phyloP scores from a whole-genome alignment of 2,329 filamentous ascomycete species.

The Microsporum canis region DNA sequence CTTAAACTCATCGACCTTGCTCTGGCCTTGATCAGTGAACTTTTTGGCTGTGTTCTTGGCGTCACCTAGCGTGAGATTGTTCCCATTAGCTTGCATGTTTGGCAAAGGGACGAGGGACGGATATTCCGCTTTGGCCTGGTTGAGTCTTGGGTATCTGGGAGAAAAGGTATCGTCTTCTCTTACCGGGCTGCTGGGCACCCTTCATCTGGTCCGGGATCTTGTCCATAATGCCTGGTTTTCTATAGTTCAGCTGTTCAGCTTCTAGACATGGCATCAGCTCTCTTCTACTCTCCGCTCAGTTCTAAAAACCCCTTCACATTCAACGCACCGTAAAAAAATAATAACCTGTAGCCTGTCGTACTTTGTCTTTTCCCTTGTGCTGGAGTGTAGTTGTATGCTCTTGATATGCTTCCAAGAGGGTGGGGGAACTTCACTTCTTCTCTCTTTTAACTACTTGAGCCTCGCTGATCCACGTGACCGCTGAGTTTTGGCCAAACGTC shows the following conservation, averaged over 20 bases:
- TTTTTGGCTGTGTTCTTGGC: conserved; percentile 14
- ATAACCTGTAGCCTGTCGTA: no score
- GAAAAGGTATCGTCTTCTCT: not conserved
- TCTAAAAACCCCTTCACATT: not conserved
- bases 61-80: conserved; percentile 10
- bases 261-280: not conserved
- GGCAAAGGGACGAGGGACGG: not conserved
- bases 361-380: no score
- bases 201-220: conserved; percentile 9
- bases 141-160: no score
- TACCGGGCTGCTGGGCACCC: conserved; percentile 11
- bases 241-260: not conserved
- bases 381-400: no score
- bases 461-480: no score
- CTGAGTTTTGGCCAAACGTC: no score
- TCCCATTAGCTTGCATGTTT: not conserved
- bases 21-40: conserved; percentile 12
- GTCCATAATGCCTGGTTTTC: conserved; percentile 8
- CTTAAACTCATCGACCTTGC: conserved; percentile 10
- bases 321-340: not conserved
- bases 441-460: no score
- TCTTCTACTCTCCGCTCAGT: not conserved
- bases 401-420: no score
- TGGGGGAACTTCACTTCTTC: no score
- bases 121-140: not conserved